Evolutionary conservation across 441 rosid genomes (phyloP).

Genomic region (Mallotus japonicus): DNA sequence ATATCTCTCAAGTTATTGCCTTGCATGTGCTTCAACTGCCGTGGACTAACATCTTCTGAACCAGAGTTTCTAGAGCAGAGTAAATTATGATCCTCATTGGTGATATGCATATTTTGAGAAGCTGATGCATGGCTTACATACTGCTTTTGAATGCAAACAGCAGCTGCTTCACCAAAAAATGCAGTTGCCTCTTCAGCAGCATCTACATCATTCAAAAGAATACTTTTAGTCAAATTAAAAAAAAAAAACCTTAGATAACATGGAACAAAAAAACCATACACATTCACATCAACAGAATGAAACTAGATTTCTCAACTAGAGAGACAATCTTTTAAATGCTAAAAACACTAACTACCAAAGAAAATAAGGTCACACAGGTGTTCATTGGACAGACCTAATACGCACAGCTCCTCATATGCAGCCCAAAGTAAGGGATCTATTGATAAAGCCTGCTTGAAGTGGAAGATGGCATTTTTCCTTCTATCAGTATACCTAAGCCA

Average conservation of each 20-base stretch:
- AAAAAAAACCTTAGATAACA: neutral
- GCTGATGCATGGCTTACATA: conserved; percentile 48
- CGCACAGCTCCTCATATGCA: conserved; percentile 90
- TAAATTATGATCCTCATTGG: conserved; percentile 57
- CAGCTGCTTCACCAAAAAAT: conserved; percentile 88
- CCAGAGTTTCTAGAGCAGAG: conserved; percentile 38
- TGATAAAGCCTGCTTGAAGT: conserved; percentile 79
- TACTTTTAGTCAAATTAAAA: neutral
- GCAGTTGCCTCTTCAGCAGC: conserved; percentile 86
- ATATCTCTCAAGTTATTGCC: conserved; percentile 69
- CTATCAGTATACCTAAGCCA: conserved; percentile 85
- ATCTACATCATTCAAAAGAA: conserved; percentile 41
- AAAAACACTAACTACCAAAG: neutral
- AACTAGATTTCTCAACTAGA: conserved; percentile 10
- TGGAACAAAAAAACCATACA: conserved; percentile 6
- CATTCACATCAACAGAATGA: neutral
- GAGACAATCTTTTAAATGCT: neutral
- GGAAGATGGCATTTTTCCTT: conserved; percentile 70
- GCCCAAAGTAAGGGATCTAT: conserved; percentile 92
- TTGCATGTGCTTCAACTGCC: conserved; percentile 67
- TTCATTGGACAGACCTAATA: conserved; percentile 58
- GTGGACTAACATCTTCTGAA: conserved; percentile 62
- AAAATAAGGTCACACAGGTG: conserved; percentile 7
- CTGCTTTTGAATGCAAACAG: conserved; percentile 77
- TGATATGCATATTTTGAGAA: conserved; percentile 39